These are phyloP conservation scores for Beta vulgaris DNA, from an alignment of 148 eudicot genomes.

Conservation along the genomic window DNA sequence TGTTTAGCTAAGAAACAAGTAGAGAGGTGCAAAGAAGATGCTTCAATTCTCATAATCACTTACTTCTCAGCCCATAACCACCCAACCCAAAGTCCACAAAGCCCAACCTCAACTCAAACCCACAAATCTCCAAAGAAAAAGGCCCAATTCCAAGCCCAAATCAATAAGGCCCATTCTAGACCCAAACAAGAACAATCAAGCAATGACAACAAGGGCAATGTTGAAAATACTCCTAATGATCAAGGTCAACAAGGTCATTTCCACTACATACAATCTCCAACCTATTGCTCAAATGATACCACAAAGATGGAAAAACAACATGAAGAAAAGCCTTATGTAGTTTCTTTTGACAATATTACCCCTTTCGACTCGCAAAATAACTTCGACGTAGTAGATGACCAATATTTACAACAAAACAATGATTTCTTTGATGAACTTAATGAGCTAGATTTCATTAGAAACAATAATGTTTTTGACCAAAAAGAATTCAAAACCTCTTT, in stretches of 20 bases:
- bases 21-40: slow-evolving; percentile 68
- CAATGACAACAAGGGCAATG: not conserved
- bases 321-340: slow-evolving; percentile 28
- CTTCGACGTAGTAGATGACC: no score
- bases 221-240: not conserved
- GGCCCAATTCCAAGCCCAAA: not conserved
- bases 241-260: not conserved
- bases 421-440: slow-evolving; percentile 72
- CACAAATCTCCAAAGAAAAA: not conserved
- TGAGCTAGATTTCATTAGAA: slow-evolving; percentile 34
- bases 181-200: slow-evolving; percentile 1
- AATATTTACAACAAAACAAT: slow-evolving; percentile 40
- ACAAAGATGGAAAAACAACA: slow-evolving; percentile 22
- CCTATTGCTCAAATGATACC: not conserved
- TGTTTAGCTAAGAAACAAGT: slow-evolving; percentile 82
- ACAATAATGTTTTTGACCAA: slow-evolving; percentile 36
- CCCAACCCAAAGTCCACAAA: slow-evolving; percentile 22
- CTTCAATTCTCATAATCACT: slow-evolving; percentile 60
- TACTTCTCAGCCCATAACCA: slow-evolving; percentile 68
- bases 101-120: no score
- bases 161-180: not conserved
- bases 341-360: slow-evolving; percentile 21
- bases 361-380: slow-evolving; percentile 15
- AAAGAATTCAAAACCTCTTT: slow-evolving; percentile 30
- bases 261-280: slow-evolving; percentile 9